Percentiles rank a stretch among this genome's conserved stretches.
These are phyloP conservation scores for Pleoardoris graminearum DNA, from an alignment of 2,329 filamentous ascomycete species.

Conservation along the genomic window DNA sequence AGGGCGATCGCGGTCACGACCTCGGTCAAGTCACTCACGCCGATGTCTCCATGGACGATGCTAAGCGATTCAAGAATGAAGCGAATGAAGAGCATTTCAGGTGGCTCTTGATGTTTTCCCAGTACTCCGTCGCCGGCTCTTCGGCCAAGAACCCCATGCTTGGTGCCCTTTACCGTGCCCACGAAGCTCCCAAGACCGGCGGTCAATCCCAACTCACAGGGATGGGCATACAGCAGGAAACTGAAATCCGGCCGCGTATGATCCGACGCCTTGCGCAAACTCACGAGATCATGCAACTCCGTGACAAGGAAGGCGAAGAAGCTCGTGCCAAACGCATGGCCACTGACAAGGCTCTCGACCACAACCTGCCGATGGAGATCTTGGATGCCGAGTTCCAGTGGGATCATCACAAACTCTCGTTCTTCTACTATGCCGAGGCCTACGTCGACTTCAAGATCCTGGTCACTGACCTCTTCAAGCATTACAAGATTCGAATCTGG, in stretches of 20 bases:
- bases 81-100: slow-evolving; percentile 96
- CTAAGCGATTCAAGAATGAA: slow-evolving; percentile 86
- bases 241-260: slow-evolving; percentile 88
- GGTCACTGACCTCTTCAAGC: slow-evolving; percentile 96
- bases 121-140: slow-evolving; percentile 48
- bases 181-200: slow-evolving; percentile 34
- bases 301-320: slow-evolving; percentile 96
- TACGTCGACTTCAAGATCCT: slow-evolving; percentile 99
- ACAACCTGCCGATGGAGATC: slow-evolving; percentile 96
- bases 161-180: slow-evolving; percentile 41
- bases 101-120: slow-evolving; percentile 98
- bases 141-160: slow-evolving; percentile 56
- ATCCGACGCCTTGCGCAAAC: slow-evolving; percentile 93
- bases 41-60: slow-evolving; percentile 84
- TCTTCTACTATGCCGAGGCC: slow-evolving; percentile 97
- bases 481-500: slow-evolving; percentile 99
- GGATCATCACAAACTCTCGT: slow-evolving; percentile 98
- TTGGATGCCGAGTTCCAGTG: slow-evolving; percentile 98
- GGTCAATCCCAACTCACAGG: slow-evolving; percentile 60
- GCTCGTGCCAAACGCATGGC: slow-evolving; percentile 96
- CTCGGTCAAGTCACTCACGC: slow-evolving; percentile 89
- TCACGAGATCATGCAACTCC: slow-evolving; percentile 84
- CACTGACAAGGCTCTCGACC: slow-evolving; percentile 94
- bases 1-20: slow-evolving; percentile 94
- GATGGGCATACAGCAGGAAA: slow-evolving; percentile 40